Evolutionary conservation across 305 asterid genomes (phyloP).

Genomic region (Plantago coronopus): DNA sequence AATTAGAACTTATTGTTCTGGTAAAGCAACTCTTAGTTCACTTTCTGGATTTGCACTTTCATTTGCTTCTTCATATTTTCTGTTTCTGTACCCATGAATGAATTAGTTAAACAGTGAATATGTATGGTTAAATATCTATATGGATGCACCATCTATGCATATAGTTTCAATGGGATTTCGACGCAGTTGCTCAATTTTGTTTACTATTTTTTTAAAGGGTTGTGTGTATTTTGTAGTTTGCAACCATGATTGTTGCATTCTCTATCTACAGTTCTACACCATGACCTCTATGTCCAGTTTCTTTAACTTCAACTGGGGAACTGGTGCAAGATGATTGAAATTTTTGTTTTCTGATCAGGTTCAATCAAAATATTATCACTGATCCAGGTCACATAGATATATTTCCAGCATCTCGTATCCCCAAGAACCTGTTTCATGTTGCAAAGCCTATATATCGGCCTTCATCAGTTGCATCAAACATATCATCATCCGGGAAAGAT

Average conservation of each 20-base stretch:
- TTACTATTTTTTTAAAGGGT: not conserved
- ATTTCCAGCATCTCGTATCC: constrained; percentile 84
- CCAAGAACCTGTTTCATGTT: constrained; percentile 70
- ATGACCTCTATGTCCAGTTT: not conserved
- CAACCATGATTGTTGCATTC: constrained; percentile 12
- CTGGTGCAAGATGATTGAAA: constrained; percentile 18
- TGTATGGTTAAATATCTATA: not conserved
- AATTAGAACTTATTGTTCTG: not conserved
- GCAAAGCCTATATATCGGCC: constrained; percentile 65
- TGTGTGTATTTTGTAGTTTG: not conserved
- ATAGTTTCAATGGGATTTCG: not conserved
- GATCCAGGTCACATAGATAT: constrained; percentile 97
- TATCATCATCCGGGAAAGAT: constrained; percentile 28
- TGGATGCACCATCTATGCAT: not conserved
- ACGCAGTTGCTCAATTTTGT: not conserved
- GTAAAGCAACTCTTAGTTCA: constrained; percentile 3
- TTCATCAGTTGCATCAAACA: constrained; percentile 35
- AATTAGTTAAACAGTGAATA: not conserved
- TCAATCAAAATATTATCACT: constrained; percentile 73
- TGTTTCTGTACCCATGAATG: not conserved
- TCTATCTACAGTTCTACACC: not conserved
- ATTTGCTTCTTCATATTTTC: not conserved
- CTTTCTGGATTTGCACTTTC: not conserved
- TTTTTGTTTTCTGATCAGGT: constrained; percentile 54
- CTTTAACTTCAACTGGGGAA: constrained; percentile 11